Base-by-base conservation (phyloP, 2,329 filamentous ascomycete species). In the Podosphaera fusca region DNA sequence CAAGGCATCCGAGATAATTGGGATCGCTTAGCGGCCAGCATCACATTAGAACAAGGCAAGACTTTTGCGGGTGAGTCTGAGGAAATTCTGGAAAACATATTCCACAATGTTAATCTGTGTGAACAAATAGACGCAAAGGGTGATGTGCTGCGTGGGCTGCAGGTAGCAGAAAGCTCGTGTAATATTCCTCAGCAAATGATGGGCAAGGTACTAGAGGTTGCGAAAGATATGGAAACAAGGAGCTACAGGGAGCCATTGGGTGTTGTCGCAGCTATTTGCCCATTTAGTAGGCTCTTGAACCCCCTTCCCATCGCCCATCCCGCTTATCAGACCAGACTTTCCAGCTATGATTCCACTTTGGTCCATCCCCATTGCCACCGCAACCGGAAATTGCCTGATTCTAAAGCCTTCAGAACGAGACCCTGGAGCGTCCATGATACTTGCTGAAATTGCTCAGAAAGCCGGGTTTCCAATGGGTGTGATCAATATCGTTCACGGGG, bases 341-440 rank as follows among this genome's bases (percentile, higher is more conserved):
- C 86, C 86, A 49, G 86, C 86, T 64, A 94, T 94, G 86, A 92
- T 94, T 69, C 87, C 86, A 2, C 76, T 94, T n/a, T 94, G 86
- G 86, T 87, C 79, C 60, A 88, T 94, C 60, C 87, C 86, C 45
- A 85, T 92, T 64, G 86, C 86, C 52, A 86, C 85, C 49, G 79
- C 89, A 34, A 87, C 84, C 21, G 86, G 86, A 56, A 94, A 94
- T 74, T 89, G 85, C 12, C 74, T 88, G 58, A 79, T 94, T 63
- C 74, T 94, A 64, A 94, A 94, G 76, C 86, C 86, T 8, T 90
- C 86, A 0, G 86, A 94, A 73, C 80, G 86, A 58, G 86, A 90
- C 65, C 86, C 86, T 7, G 86, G 86, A 59, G 85, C 85, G 8
- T 81, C 82, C 65, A 88, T 92, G 83, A 90, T 92, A 66, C 75